A percentile compares a stretch with the other conserved stretches of the same genome.
Conservation (phyloP, 2,329 filamentous ascomycete species). For the Fusarium sp. region DNA sequence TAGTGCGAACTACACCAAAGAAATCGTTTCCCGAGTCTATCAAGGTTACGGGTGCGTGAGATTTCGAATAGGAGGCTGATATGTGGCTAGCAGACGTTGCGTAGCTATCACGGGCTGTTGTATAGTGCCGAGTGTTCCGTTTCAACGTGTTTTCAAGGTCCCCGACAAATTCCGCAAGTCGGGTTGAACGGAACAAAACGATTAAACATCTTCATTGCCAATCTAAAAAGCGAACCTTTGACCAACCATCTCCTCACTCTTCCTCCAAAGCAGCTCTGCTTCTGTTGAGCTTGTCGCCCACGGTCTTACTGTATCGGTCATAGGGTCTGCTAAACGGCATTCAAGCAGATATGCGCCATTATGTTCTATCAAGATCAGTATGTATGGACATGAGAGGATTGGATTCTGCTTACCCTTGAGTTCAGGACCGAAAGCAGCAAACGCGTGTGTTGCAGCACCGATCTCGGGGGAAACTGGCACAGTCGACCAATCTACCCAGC, state of each 20-base stretch:
- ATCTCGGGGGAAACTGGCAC: neutral
- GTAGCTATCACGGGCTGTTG: neutral
- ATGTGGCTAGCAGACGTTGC: neutral
- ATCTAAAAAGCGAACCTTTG: slow-evolving; percentile 5
- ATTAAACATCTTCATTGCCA: fast-evolving
- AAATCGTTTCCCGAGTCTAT: neutral
- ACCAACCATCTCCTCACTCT: slow-evolving; percentile 25
- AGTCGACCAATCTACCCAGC: slow-evolving; percentile 11
- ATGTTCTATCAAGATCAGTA: neutral
- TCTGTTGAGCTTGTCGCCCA: slow-evolving; percentile 22
- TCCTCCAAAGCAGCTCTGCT: slow-evolving; percentile 22
- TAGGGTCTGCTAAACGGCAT: slow-evolving; percentile 15
- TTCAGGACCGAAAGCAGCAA: slow-evolving; percentile 25
- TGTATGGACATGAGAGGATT: fast-evolving
- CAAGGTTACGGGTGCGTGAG: neutral
- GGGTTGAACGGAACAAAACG: fast-evolving
- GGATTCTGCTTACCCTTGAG: neutral
- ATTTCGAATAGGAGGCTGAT: neutral
- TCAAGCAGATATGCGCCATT: slow-evolving; percentile 20
- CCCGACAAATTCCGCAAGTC: neutral
- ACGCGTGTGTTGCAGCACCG: slow-evolving; percentile 21
- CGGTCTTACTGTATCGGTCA: slow-evolving; percentile 10
- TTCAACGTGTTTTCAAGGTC: fast-evolving
- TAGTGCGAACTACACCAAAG: neutral
- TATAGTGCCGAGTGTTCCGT: neutral